Base-by-base conservation (phyloP, 176 grass and related monocot species). In the Themeda triandra region DNA sequence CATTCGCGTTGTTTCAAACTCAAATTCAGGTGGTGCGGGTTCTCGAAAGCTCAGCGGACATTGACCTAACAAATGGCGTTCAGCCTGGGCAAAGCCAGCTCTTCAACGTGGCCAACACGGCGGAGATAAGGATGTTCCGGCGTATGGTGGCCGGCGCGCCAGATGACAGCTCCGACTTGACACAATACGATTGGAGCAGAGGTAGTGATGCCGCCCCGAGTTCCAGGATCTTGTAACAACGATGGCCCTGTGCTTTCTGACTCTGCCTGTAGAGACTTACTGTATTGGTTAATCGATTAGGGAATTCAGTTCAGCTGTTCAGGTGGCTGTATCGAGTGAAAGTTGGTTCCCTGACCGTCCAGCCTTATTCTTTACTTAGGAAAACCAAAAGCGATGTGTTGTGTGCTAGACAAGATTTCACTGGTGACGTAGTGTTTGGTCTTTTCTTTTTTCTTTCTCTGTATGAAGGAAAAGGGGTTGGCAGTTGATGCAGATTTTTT, bases 61-160 rank as follows among this genome's bases (percentile, higher is more conserved):
- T 95, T 37, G 95, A 98, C 84, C 84, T 98, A 19, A 98, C 81
- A 29, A 95, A 95, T 42, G 92, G 95, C 24, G 71, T 95, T 69
- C 93, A 91, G 65, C 95, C 92, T 12, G 92, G 95, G 46, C 86
- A 92, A 41, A 98, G 95, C 21, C 83, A 91, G 69, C 81, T 95
- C 8, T 98, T 95, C 88, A 98, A 98, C 12, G 77, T 90, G 19
- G 91, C 96, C 12, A 89, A 95, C 66, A 87, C 91, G 1, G 96
- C 89, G 6, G 92, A 98, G 15, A 88, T 98, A 63, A 91, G 87
- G 81, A 82, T 98, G 72, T 98, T 98, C 85, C 91, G 87, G 56
- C 75, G 78, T 44, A 90, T 98, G 92, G 91, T 90, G 56, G 89
- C 86, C 65, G 96, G 96, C 19, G 90, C 58, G 40, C 89, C 89